These are phyloP conservation scores for Wallacemonas collosoma DNA, from an alignment of 208 protist genomes.

Conservation along the genomic window DNA sequence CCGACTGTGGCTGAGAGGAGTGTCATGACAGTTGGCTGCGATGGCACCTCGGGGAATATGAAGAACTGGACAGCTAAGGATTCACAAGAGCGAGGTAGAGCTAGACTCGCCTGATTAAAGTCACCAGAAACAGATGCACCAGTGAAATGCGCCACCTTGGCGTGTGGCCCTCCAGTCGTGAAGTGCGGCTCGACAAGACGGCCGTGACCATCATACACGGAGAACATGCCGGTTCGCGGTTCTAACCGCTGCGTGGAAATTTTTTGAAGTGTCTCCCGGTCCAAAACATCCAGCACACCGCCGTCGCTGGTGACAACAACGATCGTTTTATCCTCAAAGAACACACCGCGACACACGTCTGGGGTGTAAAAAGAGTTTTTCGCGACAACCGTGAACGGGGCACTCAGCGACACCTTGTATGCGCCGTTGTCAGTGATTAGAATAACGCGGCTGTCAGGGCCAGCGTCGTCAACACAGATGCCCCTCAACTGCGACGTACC, in stretches of 20 bases:
- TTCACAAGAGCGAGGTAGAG: conserved; percentile 56
- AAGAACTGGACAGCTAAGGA: conserved; percentile 84
- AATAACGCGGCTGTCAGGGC: conserved; percentile 3
- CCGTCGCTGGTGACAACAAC: conserved; percentile 44
- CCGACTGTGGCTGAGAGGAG: conserved; percentile 45
- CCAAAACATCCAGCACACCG: conserved; percentile 45
- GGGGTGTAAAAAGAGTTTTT: conserved; percentile 27
- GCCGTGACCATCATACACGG: conserved; percentile 51
- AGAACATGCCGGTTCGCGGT: conserved; percentile 23
- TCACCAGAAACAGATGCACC: conserved; percentile 41
- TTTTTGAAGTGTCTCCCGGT: conserved; percentile 47
- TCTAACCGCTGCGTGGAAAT: conserved; percentile 18
- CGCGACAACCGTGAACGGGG: conserved; percentile 28
- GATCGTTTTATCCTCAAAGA: conserved; percentile 46
- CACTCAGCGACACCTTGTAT: conserved; percentile 25
- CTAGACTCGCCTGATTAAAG: conserved; percentile 36
- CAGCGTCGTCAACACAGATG: conserved; percentile 26
- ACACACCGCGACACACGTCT: conserved; percentile 34
- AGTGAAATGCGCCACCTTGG: conserved; percentile 24
- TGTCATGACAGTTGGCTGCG: conserved; percentile 33
- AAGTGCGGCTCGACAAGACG: conserved; percentile 56
- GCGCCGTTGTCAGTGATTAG: conserved; percentile 28
- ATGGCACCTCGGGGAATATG: conserved; percentile 41
- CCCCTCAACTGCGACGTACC: conserved; percentile 29
- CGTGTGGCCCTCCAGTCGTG: conserved; percentile 10